Evolutionary conservation across 1,139 yeast species (phyloP).

Genomic region (Candida glucosophila): DNA sequence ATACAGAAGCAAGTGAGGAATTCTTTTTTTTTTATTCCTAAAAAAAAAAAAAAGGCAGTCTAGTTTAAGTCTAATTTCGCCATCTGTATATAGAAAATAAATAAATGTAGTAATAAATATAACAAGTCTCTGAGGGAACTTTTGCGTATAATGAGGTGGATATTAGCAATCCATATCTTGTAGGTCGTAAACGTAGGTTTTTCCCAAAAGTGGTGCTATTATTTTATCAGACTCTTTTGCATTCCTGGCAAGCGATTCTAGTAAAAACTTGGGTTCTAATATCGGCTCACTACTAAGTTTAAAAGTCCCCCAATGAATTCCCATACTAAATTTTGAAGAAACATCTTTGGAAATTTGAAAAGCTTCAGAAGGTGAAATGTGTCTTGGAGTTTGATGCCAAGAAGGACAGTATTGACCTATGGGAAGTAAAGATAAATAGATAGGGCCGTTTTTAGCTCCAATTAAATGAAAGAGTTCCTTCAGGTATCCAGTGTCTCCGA

Average conservation of each 20-base stretch:
- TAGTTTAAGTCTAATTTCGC: neutral
- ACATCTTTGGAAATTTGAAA: conserved; percentile 58
- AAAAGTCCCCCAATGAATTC: conserved; percentile 96
- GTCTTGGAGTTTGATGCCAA: conserved; percentile 91
- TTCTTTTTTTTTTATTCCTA: no score
- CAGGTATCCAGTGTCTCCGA: conserved; percentile 91
- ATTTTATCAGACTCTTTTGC: conserved; percentile 13
- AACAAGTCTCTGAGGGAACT: conserved; percentile 1
- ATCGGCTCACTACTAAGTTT: conserved; percentile 82
- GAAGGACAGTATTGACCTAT: conserved; percentile 94
- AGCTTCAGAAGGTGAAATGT: conserved; percentile 76
- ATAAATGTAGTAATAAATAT: conserved; percentile 1
- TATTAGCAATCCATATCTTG: no score
- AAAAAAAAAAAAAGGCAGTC: no score
- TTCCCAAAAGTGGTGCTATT: conserved; percentile 34
- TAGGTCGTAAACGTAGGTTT: conserved; percentile 32
- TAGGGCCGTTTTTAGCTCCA: conserved; percentile 54
- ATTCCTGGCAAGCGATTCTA: conserved; percentile 16
- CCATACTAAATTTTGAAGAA: conserved; percentile 56
- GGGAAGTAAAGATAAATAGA: conserved; percentile 68
- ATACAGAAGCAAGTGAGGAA: conserved; percentile 11
- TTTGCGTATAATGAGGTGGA: no score
- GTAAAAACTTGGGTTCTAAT: conserved; percentile 59
- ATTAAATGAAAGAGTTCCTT: conserved; percentile 60
- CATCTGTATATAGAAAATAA: conserved; percentile 1